These are phyloP conservation scores for Nemania sp. DNA, from an alignment of 2,329 filamentous ascomycete genomes.

Conservation along the genomic window DNA sequence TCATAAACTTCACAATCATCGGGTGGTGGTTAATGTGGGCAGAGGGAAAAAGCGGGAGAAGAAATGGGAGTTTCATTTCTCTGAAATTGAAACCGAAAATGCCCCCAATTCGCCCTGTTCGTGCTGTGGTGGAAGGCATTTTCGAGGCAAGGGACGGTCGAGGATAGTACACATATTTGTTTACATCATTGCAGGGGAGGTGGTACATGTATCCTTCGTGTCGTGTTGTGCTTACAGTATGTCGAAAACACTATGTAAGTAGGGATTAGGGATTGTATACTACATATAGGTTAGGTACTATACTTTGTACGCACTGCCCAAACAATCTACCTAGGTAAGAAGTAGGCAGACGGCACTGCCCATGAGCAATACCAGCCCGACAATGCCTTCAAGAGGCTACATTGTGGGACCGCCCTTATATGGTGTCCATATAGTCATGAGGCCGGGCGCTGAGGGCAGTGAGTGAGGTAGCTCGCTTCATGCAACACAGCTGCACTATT, in stretches of 20 bases:
- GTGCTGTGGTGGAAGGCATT: neutral
- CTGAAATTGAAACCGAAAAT: neutral
- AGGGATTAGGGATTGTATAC: too few species aligned
- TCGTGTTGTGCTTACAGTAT: conserved; percentile 17
- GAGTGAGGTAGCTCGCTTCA: conserved; percentile 23
- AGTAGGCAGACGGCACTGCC: too few species aligned
- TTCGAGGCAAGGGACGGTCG: neutral
- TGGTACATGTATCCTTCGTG: too few species aligned
- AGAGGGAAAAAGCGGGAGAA: neutral
- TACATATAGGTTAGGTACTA: too few species aligned
- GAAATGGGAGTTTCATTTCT: neutral
- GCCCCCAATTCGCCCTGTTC: neutral
- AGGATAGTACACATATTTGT: neutral
- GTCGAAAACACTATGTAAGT: too few species aligned
- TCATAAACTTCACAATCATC: conserved; percentile 1
- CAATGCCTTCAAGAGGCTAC: neutral
- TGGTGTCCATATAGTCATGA: neutral
- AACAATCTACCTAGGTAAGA: too few species aligned
- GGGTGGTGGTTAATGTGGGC: neutral
- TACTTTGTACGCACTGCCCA: too few species aligned
- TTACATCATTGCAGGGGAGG: conserved; percentile 21
- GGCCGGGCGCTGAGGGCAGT: neutral
- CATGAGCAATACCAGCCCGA: neutral
- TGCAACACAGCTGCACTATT: conserved; percentile 13
- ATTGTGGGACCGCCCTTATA: too few species aligned